These are phyloP conservation scores for Oidiodendron maius DNA, from an alignment of 495 filamentous ascomycete genomes.

Conservation along the genomic window DNA sequence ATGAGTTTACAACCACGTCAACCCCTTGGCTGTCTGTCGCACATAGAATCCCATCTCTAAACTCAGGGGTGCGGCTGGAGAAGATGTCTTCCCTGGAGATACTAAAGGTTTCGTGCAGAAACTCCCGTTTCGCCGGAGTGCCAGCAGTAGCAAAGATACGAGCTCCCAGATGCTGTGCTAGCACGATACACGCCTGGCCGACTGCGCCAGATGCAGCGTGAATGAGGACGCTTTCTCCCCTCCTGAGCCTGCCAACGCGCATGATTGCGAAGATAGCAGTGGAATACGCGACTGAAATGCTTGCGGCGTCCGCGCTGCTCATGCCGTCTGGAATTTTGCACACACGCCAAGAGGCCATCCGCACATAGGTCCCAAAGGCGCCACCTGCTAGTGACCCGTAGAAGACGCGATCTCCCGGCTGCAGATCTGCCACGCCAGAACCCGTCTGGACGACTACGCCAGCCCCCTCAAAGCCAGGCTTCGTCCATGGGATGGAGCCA, in stretches of 20 bases:
- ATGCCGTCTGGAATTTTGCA: constrained; percentile 29
- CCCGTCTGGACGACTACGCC: too few relatives aligned
- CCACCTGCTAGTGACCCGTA: too few relatives aligned
- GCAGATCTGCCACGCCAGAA: too few relatives aligned
- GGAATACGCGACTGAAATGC: constrained; percentile 42
- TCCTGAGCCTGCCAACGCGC: constrained; percentile 47
- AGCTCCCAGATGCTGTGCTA: constrained; percentile 67
- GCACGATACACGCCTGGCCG: constrained; percentile 69
- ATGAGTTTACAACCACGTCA: constrained; percentile 48
- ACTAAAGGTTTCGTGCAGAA: constrained; percentile 52
- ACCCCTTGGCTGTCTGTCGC: constrained; percentile 45
- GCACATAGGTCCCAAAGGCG: too few relatives aligned
- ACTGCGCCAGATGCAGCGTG: constrained; percentile 89
- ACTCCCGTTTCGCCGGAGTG: constrained; percentile 37
- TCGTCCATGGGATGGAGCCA: too few relatives aligned
- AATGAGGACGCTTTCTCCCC: constrained; percentile 76
- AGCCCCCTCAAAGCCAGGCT: too few relatives aligned
- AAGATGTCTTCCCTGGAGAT: constrained; percentile 46
- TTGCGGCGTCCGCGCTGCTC: constrained; percentile 27
- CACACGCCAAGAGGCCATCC: not conserved
- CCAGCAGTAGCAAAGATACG: constrained; percentile 46
- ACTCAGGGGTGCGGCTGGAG: constrained; percentile 34
- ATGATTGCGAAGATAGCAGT: constrained; percentile 51
- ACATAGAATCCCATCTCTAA: constrained; percentile 30
- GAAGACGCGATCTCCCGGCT: too few relatives aligned